These are phyloP conservation scores for Pseudonectria foliicola DNA, from an alignment of 2,329 filamentous ascomycete species.

Conservation along the genomic window DNA sequence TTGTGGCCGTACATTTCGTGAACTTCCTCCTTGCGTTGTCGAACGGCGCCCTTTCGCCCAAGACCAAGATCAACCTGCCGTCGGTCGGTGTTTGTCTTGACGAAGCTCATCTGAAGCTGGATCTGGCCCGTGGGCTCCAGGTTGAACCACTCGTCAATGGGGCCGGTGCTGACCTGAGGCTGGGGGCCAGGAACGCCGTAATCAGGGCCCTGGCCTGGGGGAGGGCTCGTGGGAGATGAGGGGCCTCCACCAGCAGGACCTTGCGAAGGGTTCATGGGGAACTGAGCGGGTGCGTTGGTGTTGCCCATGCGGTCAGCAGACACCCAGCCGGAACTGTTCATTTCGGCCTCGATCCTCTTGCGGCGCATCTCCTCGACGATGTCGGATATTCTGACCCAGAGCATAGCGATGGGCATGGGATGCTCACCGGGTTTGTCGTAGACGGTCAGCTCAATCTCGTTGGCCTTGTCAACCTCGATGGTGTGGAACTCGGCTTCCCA, in stretches of 20 bases:
- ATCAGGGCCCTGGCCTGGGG: constrained; percentile 22
- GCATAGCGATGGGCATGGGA: constrained; percentile 83
- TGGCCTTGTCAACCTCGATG: constrained; percentile 94
- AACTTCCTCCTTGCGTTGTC: constrained; percentile 95
- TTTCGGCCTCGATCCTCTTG: constrained; percentile 94
- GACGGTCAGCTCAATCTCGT: constrained; percentile 94
- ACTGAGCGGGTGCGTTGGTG: constrained; percentile 43
- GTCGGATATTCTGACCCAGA: constrained; percentile 95
- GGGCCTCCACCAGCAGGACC: constrained; percentile 38
- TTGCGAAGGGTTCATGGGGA: constrained; percentile 48
- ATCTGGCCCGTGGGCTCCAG: constrained; percentile 91
- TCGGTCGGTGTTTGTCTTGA: constrained; percentile 81
- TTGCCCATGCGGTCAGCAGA: constrained; percentile 91
- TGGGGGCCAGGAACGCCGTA: constrained; percentile 32
- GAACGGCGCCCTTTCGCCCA: constrained; percentile 89
- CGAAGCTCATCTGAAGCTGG: constrained; percentile 83
- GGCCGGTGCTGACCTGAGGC: constrained; percentile 47
- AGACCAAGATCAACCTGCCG: constrained; percentile 82
- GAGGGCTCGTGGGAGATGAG: constrained; percentile 33
- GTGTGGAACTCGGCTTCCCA: constrained; percentile 91
- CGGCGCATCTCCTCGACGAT: constrained; percentile 96
- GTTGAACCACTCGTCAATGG: constrained; percentile 94
- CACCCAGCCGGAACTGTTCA: constrained; percentile 92
- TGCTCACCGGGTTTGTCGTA: constrained; percentile 94
- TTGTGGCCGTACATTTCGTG: constrained; percentile 99